A percentile compares a stretch with the other conserved stretches of the same genome.
Evolutionary conservation across 345 rosid species (phyloP).

Genomic region (Fremontodendron californicum): DNA sequence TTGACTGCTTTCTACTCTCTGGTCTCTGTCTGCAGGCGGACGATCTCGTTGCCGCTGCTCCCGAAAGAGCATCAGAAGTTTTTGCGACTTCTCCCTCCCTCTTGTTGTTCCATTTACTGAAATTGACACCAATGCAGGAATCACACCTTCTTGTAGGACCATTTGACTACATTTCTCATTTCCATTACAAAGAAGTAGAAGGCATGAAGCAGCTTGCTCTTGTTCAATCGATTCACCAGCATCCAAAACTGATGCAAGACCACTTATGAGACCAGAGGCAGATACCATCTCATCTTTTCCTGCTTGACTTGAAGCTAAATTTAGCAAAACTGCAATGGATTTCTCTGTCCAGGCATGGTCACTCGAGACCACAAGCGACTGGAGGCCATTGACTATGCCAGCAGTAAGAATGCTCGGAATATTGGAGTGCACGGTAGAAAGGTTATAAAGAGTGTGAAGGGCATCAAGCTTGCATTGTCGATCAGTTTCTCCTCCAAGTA

Average conservation of each 20-base stretch:
- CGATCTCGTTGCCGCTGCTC: slow-evolving; percentile 87
- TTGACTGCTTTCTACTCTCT: slow-evolving; percentile 34
- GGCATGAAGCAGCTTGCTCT: slow-evolving; percentile 84
- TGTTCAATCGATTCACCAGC: slow-evolving; percentile 65
- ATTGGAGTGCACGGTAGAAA: slow-evolving; percentile 62
- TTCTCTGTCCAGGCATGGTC: slow-evolving; percentile 66
- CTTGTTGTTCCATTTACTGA: slow-evolving; percentile 78
- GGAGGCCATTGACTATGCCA: slow-evolving; percentile 60
- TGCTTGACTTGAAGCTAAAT: slow-evolving; percentile 52
- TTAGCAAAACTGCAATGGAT: slow-evolving; percentile 70
- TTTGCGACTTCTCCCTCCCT: slow-evolving; percentile 88
- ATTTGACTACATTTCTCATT: slow-evolving; percentile 73
- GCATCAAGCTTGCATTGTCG: slow-evolving; percentile 88
- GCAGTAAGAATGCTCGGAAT: slow-evolving; percentile 62
- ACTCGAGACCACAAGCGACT: slow-evolving; percentile 50
- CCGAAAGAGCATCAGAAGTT: slow-evolving; percentile 79
- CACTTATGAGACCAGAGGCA: slow-evolving; percentile 60
- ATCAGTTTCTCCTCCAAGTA: slow-evolving; percentile 52
- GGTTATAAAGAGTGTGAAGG: slow-evolving; percentile 79
- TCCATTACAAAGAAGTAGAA: slow-evolving; percentile 62
- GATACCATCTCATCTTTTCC: slow-evolving; percentile 70
- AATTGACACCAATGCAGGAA: slow-evolving; percentile 83
- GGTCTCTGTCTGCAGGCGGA: slow-evolving; percentile 32
- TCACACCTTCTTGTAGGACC: slow-evolving; percentile 96
- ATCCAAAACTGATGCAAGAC: slow-evolving; percentile 65